Percentiles rank a stretch among this genome's conserved stretches.
phyloP scores from a whole-genome alignment of 192 early-diverging fungal genomes.

The Backusella morwellensis region DNA sequence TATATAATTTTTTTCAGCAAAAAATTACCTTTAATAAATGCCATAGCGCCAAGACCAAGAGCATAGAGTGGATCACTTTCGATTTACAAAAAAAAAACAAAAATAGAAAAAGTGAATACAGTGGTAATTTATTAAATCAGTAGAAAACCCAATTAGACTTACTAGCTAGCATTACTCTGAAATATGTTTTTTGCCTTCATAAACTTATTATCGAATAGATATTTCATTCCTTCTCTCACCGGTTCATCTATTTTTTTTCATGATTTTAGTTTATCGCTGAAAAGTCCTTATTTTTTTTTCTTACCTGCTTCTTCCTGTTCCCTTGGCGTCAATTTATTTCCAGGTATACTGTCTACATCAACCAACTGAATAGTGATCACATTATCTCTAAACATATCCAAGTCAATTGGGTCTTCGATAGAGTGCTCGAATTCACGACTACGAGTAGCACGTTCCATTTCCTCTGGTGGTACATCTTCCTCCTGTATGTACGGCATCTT shows the following conservation, averaged over 20 bases:
- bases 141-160: neutral
- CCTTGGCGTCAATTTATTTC: neutral
- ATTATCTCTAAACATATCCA: conserved; percentile 4
- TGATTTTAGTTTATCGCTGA: neutral
- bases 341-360: neutral
- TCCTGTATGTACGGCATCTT: neutral
- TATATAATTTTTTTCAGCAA: neutral
- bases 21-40: conserved; percentile 47
- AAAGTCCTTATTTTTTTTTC: neutral
- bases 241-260: conserved; percentile 11
- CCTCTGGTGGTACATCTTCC: neutral
- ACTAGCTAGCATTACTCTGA: conserved; percentile 5
- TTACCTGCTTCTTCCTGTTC: conserved; percentile 19
- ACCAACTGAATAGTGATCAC: neutral
- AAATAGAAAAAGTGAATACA: neutral
- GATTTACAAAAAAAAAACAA: neutral
- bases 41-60: conserved; percentile 42
- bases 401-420: conserved; percentile 14
- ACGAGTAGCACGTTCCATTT: neutral
- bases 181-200: conserved; percentile 4
- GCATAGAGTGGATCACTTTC: conserved; percentile 44
- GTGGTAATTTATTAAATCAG: too few relatives aligned
- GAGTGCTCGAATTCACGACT: conserved; percentile 13
- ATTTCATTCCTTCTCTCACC: conserved; percentile 1
- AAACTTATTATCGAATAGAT: conserved; percentile 16